Base-by-base conservation (phyloP, 495 filamentous ascomycete genomes). In the Geoglossum glabrum region DNA sequence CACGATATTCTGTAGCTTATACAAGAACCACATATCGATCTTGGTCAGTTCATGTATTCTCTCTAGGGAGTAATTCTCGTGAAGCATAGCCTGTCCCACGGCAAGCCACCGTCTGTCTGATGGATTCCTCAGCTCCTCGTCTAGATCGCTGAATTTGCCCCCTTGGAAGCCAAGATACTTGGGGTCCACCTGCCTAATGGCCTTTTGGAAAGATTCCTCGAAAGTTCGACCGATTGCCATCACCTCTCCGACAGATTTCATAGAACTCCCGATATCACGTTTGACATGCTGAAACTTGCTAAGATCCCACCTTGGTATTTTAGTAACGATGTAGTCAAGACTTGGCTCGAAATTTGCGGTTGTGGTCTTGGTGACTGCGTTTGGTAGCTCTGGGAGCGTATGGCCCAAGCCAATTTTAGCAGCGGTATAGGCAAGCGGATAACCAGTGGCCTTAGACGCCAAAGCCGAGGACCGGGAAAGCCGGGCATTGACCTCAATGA, bases 171-270 rank as follows among this genome's bases (percentile, higher is more conserved):
- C 90, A 60, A 90, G 67, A 68, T 83, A 98, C 60, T 78, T 79
- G 56, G 90, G 90, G 68, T 98, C 90, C 59, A 98, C 90, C 73
- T 95, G 88, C 49, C 90, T 83, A 64, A 95, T 90, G 61, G 90
- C 90, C 72, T 98, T 98, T 70, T 98, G 90, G 69, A 98, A 90
- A n/a, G 87, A 94, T 72, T 98, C 90, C 70, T 98, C 92, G 63
- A 95, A 98, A 40, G 92, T 96, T 67, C 90, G 80, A 60, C 90
- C 90, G 70, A 98, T 98, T 55, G 90, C 92, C 90, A 98, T 98
- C 54, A 98, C 90, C 71, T 98, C 90, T 59, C 90, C 90, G 50
- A 98, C 90, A 33, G 90, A 95, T 74, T 96, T 96, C 71, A 98
- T 98, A 36, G 90, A 84, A 66, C 85, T 90, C 57, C 90, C 90